Conservation (phyloP, 1,284 basidiomycete species). For the Takashimella tepidaria region DNA sequence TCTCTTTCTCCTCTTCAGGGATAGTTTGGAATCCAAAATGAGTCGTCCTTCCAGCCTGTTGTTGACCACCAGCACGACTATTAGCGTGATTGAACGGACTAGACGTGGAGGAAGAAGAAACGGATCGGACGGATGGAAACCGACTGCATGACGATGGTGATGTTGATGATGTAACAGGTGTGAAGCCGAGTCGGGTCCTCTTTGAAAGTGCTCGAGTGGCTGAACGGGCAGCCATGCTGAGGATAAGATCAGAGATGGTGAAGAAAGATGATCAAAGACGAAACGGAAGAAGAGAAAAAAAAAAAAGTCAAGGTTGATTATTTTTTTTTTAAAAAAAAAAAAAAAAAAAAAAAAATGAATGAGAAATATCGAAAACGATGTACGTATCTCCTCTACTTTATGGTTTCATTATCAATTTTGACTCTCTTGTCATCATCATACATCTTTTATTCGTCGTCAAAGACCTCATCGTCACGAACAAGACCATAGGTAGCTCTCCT, state of each 20-base stretch:
- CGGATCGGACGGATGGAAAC: neutral
- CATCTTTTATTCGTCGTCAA: too few relatives aligned
- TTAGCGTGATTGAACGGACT: slow-evolving; percentile 2
- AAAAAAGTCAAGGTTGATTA: neutral
- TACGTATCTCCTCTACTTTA: too few relatives aligned
- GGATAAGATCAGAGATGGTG: neutral
- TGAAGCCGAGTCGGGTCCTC: neutral
- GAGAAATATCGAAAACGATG: too few relatives aligned
- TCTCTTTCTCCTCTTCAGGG: slow-evolving; percentile 65
- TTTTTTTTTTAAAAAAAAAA: too few relatives aligned
- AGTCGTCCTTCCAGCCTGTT: slow-evolving; percentile 51
- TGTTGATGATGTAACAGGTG: neutral
- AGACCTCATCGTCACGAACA: too few relatives aligned
- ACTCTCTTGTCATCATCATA: too few relatives aligned
- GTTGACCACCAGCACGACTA: neutral
- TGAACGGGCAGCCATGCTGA: neutral
- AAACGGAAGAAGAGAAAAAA: neutral
- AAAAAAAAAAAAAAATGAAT: neutral
- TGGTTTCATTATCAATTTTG: too few relatives aligned
- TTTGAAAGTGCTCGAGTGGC: neutral
- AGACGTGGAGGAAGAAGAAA: neutral
- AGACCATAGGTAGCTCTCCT: too few relatives aligned
- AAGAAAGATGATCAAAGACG: too few relatives aligned
- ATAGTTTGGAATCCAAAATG: slow-evolving; percentile 93
- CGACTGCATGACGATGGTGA: neutral